Conservation (phyloP, 2,329 filamentous ascomycete genomes). For the Sphaerostilbella broomeana region DNA sequence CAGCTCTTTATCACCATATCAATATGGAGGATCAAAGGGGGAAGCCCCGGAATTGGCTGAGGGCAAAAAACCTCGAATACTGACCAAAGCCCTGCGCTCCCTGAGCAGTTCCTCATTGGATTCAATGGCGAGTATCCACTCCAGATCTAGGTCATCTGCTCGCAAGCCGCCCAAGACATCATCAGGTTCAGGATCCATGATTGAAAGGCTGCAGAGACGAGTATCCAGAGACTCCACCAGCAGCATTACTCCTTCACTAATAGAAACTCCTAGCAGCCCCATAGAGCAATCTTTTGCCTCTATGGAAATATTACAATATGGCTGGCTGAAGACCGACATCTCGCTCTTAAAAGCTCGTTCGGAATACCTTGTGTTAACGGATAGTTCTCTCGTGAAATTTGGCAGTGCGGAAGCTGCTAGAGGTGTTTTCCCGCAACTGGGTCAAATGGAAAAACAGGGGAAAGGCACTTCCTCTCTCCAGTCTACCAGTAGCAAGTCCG, state of each 20-base stretch:
- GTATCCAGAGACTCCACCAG: constrained; percentile 32
- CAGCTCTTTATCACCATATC: constrained; percentile 17
- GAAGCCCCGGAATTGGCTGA: constrained; percentile 22
- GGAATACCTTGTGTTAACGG: constrained; percentile 47
- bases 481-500: constrained; percentile 22
- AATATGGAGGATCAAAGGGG: constrained; percentile 15
- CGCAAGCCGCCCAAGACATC: constrained; percentile 33
- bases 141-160: constrained; percentile 26
- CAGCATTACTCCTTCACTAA: constrained; percentile 24
- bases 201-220: constrained; percentile 35
- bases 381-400: constrained; percentile 45
- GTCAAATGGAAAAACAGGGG: constrained; percentile 19
- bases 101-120: constrained; percentile 36
- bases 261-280: constrained; percentile 23
- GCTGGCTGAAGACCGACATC: constrained; percentile 43
- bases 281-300: constrained; percentile 28
- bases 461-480: constrained; percentile 21
- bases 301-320: constrained; percentile 39
- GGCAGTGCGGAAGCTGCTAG: constrained; percentile 41
- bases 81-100: constrained; percentile 33
- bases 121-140: constrained; percentile 28
- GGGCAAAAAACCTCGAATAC: constrained; percentile 29
- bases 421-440: constrained; percentile 40
- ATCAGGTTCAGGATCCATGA: constrained; percentile 34
- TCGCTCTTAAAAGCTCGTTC: constrained; percentile 43